Conservation (phyloP, 2,329 filamentous ascomycete genomes). For the Aspergillus brunneoviolaceus region DNA sequence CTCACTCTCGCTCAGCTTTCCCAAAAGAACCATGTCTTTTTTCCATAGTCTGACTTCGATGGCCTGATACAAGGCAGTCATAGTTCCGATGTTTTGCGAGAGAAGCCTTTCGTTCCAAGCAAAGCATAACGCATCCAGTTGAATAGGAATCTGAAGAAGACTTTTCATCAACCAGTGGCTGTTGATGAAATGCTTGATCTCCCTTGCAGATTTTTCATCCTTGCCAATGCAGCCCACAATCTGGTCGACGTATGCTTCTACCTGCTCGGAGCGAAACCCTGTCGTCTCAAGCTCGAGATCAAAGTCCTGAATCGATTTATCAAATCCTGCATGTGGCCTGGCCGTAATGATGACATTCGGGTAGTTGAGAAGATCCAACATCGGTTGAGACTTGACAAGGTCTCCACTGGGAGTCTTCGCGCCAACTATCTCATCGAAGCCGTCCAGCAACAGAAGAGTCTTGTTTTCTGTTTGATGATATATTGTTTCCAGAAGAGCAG, state of each 20-base stretch:
- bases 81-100: conserved; percentile 26
- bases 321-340: conserved; percentile 29
- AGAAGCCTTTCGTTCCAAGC: conserved; percentile 30
- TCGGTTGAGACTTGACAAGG: no score
- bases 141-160: conserved; percentile 46
- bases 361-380: background rate
- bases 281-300: conserved; percentile 2
- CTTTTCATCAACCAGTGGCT: conserved; percentile 31
- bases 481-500: no score
- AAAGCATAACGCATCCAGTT: conserved; percentile 47
- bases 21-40: conserved; percentile 38
- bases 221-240: conserved; percentile 7
- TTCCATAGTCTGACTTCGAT: conserved; percentile 41
- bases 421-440: conserved; percentile 5
- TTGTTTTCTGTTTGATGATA: no score
- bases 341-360: conserved; percentile 44
- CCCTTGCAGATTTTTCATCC: conserved; percentile 22
- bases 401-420: no score
- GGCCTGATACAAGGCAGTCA: conserved; percentile 32
- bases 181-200: conserved; percentile 30
- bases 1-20: conserved; percentile 15
- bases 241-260: conserved; percentile 19
- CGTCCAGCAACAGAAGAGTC: conserved; percentile 7
- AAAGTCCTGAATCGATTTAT: background rate
- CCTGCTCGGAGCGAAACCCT: background rate